Conservation (phyloP, 2,329 filamentous ascomycete species). For the Paracorniculantispora psalliotae region DNA sequence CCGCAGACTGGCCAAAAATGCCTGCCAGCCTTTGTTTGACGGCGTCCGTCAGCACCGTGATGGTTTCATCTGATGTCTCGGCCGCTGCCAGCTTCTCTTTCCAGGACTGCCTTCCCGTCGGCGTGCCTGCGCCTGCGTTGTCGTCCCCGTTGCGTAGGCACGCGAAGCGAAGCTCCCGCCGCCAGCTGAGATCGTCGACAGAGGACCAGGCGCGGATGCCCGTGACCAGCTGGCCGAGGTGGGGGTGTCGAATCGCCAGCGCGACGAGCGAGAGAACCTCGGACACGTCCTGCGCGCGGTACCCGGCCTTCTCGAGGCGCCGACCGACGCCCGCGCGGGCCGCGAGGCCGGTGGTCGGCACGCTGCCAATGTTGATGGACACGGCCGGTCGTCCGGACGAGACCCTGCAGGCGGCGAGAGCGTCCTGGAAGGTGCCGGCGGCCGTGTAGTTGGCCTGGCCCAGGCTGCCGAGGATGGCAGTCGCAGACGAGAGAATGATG, state of each 20-base stretch:
- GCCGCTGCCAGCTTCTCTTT: neutral
- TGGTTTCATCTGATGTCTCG: neutral
- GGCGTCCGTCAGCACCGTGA: neutral
- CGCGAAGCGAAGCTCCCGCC: neutral
- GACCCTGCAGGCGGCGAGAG: too few relatives aligned
- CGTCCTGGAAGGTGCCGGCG: slow-evolving; percentile 28
- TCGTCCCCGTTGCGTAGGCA: neutral
- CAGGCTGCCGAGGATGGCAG: slow-evolving; percentile 28
- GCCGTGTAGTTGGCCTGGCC: slow-evolving; percentile 38
- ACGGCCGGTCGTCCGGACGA: too few relatives aligned
- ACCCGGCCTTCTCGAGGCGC: neutral
- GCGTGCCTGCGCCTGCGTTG: neutral
- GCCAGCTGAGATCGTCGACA: neutral
- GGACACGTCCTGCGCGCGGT: neutral
- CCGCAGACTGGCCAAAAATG: slow-evolving; percentile 21
- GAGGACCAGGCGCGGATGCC: neutral
- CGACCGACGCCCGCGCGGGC: slow-evolving; percentile 11
- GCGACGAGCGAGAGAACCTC: neutral
- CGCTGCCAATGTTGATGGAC: slow-evolving; percentile 15
- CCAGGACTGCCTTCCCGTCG: neutral
- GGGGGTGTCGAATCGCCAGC: neutral
- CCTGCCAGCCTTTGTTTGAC: slow-evolving; percentile 14
- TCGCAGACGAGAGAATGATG: slow-evolving; percentile 31
- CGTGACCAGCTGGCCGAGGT: neutral
- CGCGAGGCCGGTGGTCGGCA: slow-evolving; percentile 17